phyloP scores from a whole-genome alignment of 805 yeast genomes.

The Wickerhamiella galacta region DNA sequence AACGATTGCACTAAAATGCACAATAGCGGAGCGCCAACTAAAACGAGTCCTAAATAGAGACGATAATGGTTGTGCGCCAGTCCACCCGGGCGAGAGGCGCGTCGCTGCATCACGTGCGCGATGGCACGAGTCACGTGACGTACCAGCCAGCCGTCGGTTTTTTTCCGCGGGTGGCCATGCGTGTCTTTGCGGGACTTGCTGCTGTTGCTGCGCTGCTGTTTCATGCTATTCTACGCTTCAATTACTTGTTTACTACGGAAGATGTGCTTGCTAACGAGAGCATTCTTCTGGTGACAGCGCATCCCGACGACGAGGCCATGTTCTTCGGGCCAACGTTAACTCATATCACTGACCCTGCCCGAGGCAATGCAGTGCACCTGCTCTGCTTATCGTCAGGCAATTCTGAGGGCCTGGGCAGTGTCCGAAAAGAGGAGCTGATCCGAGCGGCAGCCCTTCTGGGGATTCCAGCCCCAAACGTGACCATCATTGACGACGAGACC shows the following conservation, averaged over 20 bases:
- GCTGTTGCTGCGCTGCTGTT: no score
- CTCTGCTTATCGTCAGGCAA: slow-evolving; percentile 68
- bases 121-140: no score
- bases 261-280: slow-evolving; percentile 7
- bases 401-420: slow-evolving; percentile 52
- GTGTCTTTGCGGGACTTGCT: no score
- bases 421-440: slow-evolving; percentile 43
- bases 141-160: no score
- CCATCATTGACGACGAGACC: slow-evolving; percentile 31
- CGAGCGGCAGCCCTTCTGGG: slow-evolving; percentile 41
- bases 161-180: no score
- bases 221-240: neutral
- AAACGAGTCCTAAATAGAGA: no score
- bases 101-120: no score
- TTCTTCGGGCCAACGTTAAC: slow-evolving; percentile 72
- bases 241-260: neutral
- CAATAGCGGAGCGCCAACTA: no score
- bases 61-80: no score
- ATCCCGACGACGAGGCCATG: slow-evolving; percentile 98
- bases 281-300: slow-evolving; percentile 51
- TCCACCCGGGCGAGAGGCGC: no score
- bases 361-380: slow-evolving; percentile 37
- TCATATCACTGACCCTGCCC: slow-evolving; percentile 31
- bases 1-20: no score
- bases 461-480: slow-evolving; percentile 24